Percentiles rank a stretch among this genome's conserved stretches.
Evolutionary conservation across 495 filamentous ascomycete genomes (phyloP).

Genomic region (Aspergillus diversus): DNA sequence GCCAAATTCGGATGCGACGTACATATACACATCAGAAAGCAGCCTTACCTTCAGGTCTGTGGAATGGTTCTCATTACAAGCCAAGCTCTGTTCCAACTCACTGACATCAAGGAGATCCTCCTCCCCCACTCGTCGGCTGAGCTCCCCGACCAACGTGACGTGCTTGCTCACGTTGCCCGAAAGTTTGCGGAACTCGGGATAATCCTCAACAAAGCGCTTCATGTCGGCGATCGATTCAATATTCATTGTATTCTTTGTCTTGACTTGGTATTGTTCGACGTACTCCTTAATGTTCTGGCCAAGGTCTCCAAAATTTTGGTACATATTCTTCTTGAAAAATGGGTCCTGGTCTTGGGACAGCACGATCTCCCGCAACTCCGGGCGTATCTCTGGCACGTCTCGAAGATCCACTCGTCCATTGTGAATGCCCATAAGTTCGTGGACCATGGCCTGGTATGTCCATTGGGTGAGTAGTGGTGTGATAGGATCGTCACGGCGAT

Average conservation of each 20-base stretch:
- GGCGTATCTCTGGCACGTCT: slow-evolving; percentile 83
- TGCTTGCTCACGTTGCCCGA: slow-evolving; percentile 99
- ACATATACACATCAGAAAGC: neutral
- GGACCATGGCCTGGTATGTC: slow-evolving; percentile 99
- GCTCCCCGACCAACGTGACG: slow-evolving; percentile 91
- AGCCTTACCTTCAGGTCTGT: slow-evolving; percentile 78
- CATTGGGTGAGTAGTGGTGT: slow-evolving; percentile 96
- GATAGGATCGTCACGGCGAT: slow-evolving; percentile 92
- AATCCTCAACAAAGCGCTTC: slow-evolving; percentile 99
- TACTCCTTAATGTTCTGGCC: slow-evolving; percentile 99
- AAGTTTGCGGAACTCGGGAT: slow-evolving; percentile 94
- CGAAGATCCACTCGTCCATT: slow-evolving; percentile 90
- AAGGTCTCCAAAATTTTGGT: slow-evolving; percentile 95
- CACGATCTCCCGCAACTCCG: slow-evolving; percentile 93
- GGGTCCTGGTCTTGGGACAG: slow-evolving; percentile 97
- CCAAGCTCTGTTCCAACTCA: slow-evolving; percentile 94
- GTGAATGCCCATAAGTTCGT: slow-evolving; percentile 89
- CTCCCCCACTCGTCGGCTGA: slow-evolving; percentile 81
- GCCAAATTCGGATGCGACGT: neutral
- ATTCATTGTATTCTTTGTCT: slow-evolving; percentile 88
- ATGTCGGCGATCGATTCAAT: slow-evolving; percentile 97
- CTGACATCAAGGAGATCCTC: slow-evolving; percentile 90
- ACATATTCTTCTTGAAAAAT: slow-evolving; percentile 99
- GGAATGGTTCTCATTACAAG: slow-evolving; percentile 93
- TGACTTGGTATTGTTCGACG: slow-evolving; percentile 95